These are phyloP conservation scores for Cerrena zonata DNA, from an alignment of 1,284 basidiomycete species.

Conservation along the genomic window DNA sequence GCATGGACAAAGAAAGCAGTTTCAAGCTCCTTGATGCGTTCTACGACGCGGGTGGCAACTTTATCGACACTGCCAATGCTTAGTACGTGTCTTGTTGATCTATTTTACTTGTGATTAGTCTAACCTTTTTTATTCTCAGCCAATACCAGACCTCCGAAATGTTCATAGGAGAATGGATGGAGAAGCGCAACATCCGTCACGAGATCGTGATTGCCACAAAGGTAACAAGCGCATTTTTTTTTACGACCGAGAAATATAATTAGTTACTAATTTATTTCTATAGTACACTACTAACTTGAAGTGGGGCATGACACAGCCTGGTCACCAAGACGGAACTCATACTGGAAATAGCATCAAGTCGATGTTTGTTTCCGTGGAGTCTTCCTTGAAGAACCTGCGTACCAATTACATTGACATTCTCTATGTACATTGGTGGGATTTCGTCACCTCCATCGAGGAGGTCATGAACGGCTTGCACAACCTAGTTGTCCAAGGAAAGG, in stretches of 20 bases:
- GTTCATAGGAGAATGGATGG: slow-evolving; percentile 18
- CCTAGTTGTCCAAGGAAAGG: slow-evolving; percentile 38
- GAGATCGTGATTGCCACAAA: slow-evolving; percentile 15
- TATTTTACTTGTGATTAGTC: background rate
- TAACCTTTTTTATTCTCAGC: slow-evolving; percentile 3
- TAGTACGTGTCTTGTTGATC: slow-evolving; percentile 30
- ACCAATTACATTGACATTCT: slow-evolving; percentile 41
- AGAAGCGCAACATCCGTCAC: slow-evolving; percentile 13
- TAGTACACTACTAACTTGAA: slow-evolving; percentile 18
- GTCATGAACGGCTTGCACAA: slow-evolving; percentile 46
- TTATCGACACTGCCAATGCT: slow-evolving; percentile 49
- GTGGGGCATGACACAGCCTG: slow-evolving; percentile 7
- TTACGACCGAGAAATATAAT: background rate
- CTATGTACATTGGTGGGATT: slow-evolving; percentile 44
- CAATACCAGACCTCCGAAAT: slow-evolving; percentile 15
- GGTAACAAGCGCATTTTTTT: slow-evolving; percentile 3
- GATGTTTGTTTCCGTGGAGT: slow-evolving; percentile 29
- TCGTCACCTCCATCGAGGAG: slow-evolving; percentile 39
- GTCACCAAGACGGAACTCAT: slow-evolving; percentile 27
- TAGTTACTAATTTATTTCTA: background rate
- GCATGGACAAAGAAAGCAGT: slow-evolving; percentile 29
- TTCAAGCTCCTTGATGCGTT: slow-evolving; percentile 47
- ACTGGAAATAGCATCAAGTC: slow-evolving; percentile 34
- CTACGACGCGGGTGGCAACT: slow-evolving; percentile 46
- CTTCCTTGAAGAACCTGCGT: slow-evolving; percentile 38